Base-by-base conservation (phyloP, 2,329 filamentous ascomycete genomes). In the Cladosporium sp. region DNA sequence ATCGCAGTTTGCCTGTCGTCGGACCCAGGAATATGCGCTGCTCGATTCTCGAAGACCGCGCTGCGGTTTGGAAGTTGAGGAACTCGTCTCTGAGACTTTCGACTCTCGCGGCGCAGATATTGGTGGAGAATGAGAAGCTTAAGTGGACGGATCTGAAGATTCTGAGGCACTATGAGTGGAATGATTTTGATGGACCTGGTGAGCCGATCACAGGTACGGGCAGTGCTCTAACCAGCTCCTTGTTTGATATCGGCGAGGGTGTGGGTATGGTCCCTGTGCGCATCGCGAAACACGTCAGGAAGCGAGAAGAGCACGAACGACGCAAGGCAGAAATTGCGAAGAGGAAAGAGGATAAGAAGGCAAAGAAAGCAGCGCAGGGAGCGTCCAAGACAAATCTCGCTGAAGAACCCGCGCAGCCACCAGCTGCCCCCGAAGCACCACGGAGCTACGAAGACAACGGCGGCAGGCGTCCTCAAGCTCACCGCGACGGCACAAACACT, bases 131-230 rank as follows among this genome's bases (percentile, higher is more conserved):
- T 56, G 82, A 81, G n/a, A 76, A 79, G 56, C 63, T 87, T 18
- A 74, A 76, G 19, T 87, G 83, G 79, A 79, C 77, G 52, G 79
- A 82, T 54, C 68, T 89, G 43, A 77, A 80, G 10, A 73, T 89
- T 0, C 62, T 87, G 8, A 75, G 86, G 8, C 83, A 86, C 60
- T 80, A 78, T 46, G 84, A 87, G 60, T 89, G 85, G 84, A 87
- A 87, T 59, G 85, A 89, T 60, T 89, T 88, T 60, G 84, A 86
- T 58, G 86, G 86, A 0, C 85, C 85, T 0, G 85, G 85, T 0
- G 86, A 89, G 63, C 86, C 86, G 0, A 72, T 89, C 10, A 86
- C 84, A 0, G 86, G 85, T 3, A 71, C 80, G 3, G 80, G 81
- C 33, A 80, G 81, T 9, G 84, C 83, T 0, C 59, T 88, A 4